Base-by-base conservation (phyloP, 257 asterid genomes). In the Fraxinus pennsylvanica region DNA sequence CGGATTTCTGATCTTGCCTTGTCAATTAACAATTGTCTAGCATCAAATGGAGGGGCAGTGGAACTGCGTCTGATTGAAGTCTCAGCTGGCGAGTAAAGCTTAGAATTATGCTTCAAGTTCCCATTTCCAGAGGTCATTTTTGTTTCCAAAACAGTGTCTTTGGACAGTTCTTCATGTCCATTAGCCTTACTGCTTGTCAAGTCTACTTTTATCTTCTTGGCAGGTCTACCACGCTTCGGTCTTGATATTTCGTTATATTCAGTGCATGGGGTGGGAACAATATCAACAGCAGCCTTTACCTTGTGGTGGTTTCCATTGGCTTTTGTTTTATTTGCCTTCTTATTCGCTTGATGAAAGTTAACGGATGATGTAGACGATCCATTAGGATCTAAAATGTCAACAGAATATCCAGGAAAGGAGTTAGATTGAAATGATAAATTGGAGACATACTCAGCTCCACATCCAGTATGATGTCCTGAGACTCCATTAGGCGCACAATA, bases 141-240 rank as follows among this genome's bases (percentile, higher is more conserved):
- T 36, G 77, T 70, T 78, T 89, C 96, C 19, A 78, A 68, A 75
- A 73, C 84, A 65, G 80, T 50, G 57, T 61, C 78, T 29, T 85
- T 81, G 76, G 83, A 47, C 73, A 35, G 22, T 76, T 89, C 89
- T 72, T 79, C 84, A 12, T 74, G 84, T 41, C 88, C 91, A 78
- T 35, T 78, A 9, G 75, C 79, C 78, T 69, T 67, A 6, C 79
- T 77, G 81, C 89, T 80, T 81, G 84, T 86, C 12, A 61, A 36
- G 17, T 88, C 99, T 76, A 88, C 73, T 80, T 87, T 93, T 41
- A 82, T 88, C 92, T 90, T 92, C 94, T 96, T 96, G 79, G 92
- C 79, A 66, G 99, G 97, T 80, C 94, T 89, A 54, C 94, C 92
- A 73, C 90, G 92, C 88, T 81, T 93, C 45, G 96, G 79, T 69